Conservation (phyloP, 306 rosid species). For the Parietaria judaica region DNA sequence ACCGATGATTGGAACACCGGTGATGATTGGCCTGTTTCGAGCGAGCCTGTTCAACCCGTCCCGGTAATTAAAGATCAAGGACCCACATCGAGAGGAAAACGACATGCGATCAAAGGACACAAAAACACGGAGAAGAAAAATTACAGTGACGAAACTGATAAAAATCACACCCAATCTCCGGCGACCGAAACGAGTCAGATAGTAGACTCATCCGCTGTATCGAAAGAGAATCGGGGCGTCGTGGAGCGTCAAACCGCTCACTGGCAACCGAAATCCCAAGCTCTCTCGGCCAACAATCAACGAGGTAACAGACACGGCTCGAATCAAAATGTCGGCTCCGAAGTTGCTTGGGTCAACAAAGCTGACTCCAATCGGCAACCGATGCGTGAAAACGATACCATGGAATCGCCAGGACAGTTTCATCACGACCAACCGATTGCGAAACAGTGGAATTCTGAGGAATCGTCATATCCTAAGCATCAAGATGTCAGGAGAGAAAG, state of each 20-base stretch:
- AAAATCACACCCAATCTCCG: conserved; percentile 28
- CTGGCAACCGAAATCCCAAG: conserved; percentile 82
- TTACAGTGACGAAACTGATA: conserved; percentile 30
- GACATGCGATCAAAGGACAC: conserved; percentile 52
- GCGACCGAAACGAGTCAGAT: conserved; percentile 37
- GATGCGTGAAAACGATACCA: conserved; percentile 24
- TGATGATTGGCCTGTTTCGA: conserved; percentile 24
- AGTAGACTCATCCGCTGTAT: conserved; percentile 36
- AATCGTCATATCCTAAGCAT: conserved; percentile 28
- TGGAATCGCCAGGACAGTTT: conserved; percentile 22
- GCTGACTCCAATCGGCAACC: conserved; percentile 24
- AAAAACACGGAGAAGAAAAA: conserved; percentile 35
- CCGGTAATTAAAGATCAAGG: conserved; percentile 48
- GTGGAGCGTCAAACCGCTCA: conserved; percentile 55
- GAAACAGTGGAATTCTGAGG: conserved; percentile 34
- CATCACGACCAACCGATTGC: conserved; percentile 34
- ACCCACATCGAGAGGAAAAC: conserved; percentile 41
- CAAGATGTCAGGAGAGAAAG: conserved; percentile 52
- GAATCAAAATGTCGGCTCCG: conserved; percentile 36
- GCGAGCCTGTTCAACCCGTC: conserved; percentile 29
- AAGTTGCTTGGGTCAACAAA: conserved; percentile 24
- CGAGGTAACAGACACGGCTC: conserved; percentile 29
- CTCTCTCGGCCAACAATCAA: conserved; percentile 33
- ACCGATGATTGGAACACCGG: conserved; percentile 37
- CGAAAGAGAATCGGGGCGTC: conserved; percentile 49